Conservation (phyloP, 208 protist genomes). For the Trypanosoma melophagium region DNA sequence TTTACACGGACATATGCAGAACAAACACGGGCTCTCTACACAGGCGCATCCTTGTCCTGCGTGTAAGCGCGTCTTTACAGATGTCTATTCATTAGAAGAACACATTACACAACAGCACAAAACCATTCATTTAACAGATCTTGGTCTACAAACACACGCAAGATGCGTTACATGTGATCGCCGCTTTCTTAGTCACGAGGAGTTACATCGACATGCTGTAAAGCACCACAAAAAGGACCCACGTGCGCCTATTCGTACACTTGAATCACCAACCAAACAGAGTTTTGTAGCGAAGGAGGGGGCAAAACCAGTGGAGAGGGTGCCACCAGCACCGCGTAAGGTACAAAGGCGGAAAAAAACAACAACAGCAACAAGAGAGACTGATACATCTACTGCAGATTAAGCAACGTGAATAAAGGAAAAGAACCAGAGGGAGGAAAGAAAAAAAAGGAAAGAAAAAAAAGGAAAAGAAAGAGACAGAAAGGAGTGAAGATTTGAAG, state of each 20-base stretch:
- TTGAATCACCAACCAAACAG: conserved; percentile 24
- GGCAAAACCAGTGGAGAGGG: background rate
- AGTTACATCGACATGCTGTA: conserved; percentile 60
- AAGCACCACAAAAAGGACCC: conserved; percentile 75
- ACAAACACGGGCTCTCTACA: conserved; percentile 52
- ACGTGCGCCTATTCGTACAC: conserved; percentile 34
- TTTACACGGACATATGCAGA: conserved; percentile 51
- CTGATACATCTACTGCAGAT: background rate
- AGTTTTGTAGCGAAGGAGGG: background rate
- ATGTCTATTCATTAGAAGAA: conserved; percentile 58
- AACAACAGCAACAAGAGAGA: background rate
- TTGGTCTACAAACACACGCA: conserved; percentile 48
- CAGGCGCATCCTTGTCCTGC: conserved; percentile 73
- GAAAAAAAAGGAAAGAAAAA: background rate
- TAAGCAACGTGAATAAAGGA: background rate
- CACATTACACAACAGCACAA: conserved; percentile 61
- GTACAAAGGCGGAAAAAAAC: conserved; percentile 23
- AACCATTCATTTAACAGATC: conserved; percentile 37
- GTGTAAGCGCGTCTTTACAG: conserved; percentile 75
- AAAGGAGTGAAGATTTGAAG: background rate
- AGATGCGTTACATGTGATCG: conserved; percentile 60
- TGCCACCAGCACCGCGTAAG: conserved; percentile 22
- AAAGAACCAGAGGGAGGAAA: background rate
- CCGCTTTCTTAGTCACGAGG: conserved; percentile 55
- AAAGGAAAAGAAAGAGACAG: background rate